Conservation (phyloP, 1,284 basidiomycete genomes). For the Ganoderma meredithae region DNA sequence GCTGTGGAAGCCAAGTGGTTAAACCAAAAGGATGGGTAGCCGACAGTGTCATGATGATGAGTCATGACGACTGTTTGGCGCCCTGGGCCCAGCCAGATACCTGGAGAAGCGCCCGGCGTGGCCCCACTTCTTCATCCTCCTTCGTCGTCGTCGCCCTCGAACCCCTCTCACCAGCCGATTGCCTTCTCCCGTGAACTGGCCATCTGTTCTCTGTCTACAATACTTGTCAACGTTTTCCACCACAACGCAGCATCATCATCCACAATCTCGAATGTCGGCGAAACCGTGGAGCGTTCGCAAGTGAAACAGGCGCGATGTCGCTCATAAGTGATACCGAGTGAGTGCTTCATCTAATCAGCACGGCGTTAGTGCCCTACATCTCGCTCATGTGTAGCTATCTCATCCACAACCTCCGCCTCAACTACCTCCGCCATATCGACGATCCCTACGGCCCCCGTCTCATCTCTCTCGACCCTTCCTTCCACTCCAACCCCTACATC, state of each 20-base stretch:
- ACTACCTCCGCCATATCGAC: constrained; percentile 87
- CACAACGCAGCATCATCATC: neutral
- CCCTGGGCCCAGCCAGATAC: neutral
- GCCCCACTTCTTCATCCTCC: neutral
- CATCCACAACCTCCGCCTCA: constrained; percentile 84
- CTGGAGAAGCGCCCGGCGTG: neutral
- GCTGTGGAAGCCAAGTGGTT: no score
- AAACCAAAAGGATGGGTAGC: neutral
- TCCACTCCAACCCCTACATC: constrained; percentile 83
- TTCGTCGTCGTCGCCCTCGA: neutral
- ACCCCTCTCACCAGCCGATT: neutral
- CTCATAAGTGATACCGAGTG: constrained; percentile 70
- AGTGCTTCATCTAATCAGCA: constrained; percentile 30
- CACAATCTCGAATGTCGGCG: neutral
- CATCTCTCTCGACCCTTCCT: constrained; percentile 78
- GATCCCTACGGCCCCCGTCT: constrained; percentile 85
- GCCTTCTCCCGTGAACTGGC: neutral
- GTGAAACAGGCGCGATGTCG: constrained; percentile 52
- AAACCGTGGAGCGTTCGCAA: neutral
- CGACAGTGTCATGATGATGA: constrained; percentile 3
- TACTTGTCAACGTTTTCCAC: neutral
- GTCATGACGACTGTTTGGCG: neutral
- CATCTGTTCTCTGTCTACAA: neutral
- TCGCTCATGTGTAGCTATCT: constrained; percentile 70
- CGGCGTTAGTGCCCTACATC: constrained; percentile 1